Base-by-base conservation (phyloP, 1,284 basidiomycete species). In the Malassezia pachydermatis region DNA sequence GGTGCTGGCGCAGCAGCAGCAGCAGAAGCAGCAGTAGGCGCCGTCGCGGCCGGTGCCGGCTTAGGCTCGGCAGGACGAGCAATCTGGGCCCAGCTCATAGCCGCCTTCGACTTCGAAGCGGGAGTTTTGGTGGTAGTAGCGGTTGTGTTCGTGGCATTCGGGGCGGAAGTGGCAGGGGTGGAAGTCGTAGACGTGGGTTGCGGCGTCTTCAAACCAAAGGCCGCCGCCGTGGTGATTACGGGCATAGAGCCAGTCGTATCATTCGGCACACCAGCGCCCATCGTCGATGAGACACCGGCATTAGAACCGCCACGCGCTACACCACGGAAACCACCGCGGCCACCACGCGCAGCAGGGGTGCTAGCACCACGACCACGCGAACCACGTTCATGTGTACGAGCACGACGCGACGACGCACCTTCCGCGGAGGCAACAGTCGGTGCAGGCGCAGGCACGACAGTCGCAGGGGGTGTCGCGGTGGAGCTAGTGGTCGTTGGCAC, bases 1-100 rank as follows among this genome's bases (percentile, higher is more conserved):
- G 25, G 34, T 14, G 37, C 24, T n/a, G 24, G 17, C 24, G 34
- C 34, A 10, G 6, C 1, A 8, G 41, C 28, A 6, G 23, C 17
- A n/a, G n/a, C n/a, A n/a, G n/a, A n/a, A 17, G 34, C 10, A 10
- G 37, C 23, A 13, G 37, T 17, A 10, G 37, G 20, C 23, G 23
- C 27, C 10, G 36, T 22, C 5, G 30, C 28, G n/a, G 39, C 25
- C 29, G 38, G 19, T 17, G 25, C 36, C 14, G 43, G 35, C 29
- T 48, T 37, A 29, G 34, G 35, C 36, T 46, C 39, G 13, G 41
- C 45, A 13, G 48, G 45, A 44, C 64, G 62, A 33, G 67, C 67
- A 27, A 70, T 63, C 51, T 70, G 67, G 43, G 67, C 67, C 67
- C 67, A 70, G 60, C 63, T 69, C 67, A 62, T 62, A 45, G 51